These are phyloP conservation scores for Cryptococcus wingfieldii DNA, from an alignment of 1,284 basidiomycete genomes.

Conservation along the genomic window DNA sequence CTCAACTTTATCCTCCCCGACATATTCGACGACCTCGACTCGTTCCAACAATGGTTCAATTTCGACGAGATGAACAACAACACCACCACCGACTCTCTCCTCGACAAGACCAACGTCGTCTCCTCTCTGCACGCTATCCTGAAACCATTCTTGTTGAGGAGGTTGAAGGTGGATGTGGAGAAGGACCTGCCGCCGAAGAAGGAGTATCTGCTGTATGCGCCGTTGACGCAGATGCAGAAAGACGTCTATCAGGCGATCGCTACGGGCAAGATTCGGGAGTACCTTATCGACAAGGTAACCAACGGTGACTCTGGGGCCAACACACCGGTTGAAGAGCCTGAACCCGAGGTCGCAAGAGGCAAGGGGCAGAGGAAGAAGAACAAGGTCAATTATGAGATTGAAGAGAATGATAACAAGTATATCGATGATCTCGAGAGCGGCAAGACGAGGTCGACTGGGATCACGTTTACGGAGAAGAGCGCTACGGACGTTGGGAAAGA, in stretches of 20 bases:
- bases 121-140: slow-evolving; percentile 82
- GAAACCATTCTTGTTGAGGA: slow-evolving; percentile 89
- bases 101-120: slow-evolving; percentile 61
- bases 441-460: slow-evolving; percentile 34
- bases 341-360: slow-evolving; percentile 24
- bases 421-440: slow-evolving; percentile 61
- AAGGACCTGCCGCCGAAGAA: slow-evolving; percentile 75
- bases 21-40: slow-evolving; percentile 83
- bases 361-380: slow-evolving; percentile 43
- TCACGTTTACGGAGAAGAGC: slow-evolving; percentile 45
- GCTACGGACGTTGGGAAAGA: slow-evolving; percentile 56
- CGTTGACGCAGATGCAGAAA: slow-evolving; percentile 73
- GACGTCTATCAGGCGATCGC: slow-evolving; percentile 78
- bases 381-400: slow-evolving; percentile 50
- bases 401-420: slow-evolving; percentile 65
- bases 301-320: slow-evolving; percentile 30
- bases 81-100: slow-evolving; percentile 48
- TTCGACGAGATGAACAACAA: slow-evolving; percentile 39
- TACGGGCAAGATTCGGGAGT: slow-evolving; percentile 61
- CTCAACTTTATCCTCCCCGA: slow-evolving; percentile 92
- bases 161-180: slow-evolving; percentile 89
- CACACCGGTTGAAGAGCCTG: slow-evolving; percentile 2
- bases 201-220: slow-evolving; percentile 91
- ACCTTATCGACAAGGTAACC: slow-evolving; percentile 55
- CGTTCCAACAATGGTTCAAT: slow-evolving; percentile 82